Base-by-base conservation (phyloP, 176 grass and related monocot species). In the Oryza officinalis region DNA sequence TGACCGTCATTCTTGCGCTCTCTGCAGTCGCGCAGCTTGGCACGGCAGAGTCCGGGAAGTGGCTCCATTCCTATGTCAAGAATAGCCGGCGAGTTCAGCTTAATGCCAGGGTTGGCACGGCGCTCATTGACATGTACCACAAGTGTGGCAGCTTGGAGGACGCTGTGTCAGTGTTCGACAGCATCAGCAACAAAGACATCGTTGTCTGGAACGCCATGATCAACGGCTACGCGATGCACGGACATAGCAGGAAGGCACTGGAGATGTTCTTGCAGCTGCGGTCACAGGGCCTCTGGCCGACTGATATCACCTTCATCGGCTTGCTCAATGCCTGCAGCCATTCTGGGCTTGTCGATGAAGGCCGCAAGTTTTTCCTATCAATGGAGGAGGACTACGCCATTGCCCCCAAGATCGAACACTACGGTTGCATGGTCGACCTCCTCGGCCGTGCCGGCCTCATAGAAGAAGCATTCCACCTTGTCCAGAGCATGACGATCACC, bases 121-220 rank as follows among this genome's bases (percentile, higher is more conserved):
- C 95, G 41, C 80, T 98, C 75, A 85, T 98, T 31, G 92, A 98
- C 86, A 95, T 95, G 95, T 98, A 98, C 63, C 93, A 73, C 88
- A 98, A 98, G 86, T 95, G 96, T 8, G 96, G 96, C 27, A 90
- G 84, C 84, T 61, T 98, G 88, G 92, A 98, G 66, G 92, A 98
- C 30, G 96, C 92, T 6, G 69, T 86, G 23, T 65, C 71, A 13
- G 92, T 98, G 49, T 98, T 98, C 15, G 20, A 90, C 3, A 80
- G 71, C 71, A 92, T 95, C 41, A 13, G 13, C 2, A 40, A 88
- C 75, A 98, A 63, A 45, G 96, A 98, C 32, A 67, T 95, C 1
- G 89, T 98, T 6, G 85, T 80, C 13, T 98, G 89, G 88, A 98
- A 98, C 41, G 84, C 96, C 31, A 98, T 98, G 96, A 95, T 98